Evolutionary conservation across 768 basidiomycete genomes (phyloP).

Genomic region (Ramaria rubella): DNA sequence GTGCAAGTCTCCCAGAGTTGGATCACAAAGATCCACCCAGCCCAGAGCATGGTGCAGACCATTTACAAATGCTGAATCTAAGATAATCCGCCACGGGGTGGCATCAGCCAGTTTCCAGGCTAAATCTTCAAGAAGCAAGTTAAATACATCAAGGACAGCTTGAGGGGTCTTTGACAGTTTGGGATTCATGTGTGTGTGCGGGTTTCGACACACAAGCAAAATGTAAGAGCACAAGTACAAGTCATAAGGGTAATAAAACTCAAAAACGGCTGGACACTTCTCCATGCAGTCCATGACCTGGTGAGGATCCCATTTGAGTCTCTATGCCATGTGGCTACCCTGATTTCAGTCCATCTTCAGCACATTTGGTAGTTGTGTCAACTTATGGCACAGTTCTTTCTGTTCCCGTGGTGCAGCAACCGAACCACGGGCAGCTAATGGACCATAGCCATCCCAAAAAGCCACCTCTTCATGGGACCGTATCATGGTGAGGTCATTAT

Average conservation of each 20-base stretch:
- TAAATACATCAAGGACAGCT: slow-evolving; percentile 13
- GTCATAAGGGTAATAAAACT: slow-evolving; percentile 13
- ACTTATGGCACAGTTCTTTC: slow-evolving; percentile 17
- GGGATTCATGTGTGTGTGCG: slow-evolving; percentile 12
- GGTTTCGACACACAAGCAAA: slow-evolving; percentile 13
- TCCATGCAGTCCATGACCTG: neutral
- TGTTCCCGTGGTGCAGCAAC: slow-evolving; percentile 15
- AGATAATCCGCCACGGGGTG: slow-evolving; percentile 22
- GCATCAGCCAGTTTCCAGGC: slow-evolving; percentile 25
- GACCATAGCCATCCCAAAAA: slow-evolving; percentile 17
- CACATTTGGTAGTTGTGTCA: neutral
- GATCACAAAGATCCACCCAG: slow-evolving; percentile 14
- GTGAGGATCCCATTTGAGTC: slow-evolving; percentile 13
- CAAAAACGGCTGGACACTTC: neutral
- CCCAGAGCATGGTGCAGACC: slow-evolving; percentile 14
- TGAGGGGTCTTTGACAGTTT: slow-evolving; percentile 11
- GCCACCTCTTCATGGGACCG: slow-evolving; percentile 6
- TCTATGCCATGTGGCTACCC: slow-evolving; percentile 18
- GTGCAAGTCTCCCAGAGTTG: slow-evolving; percentile 15
- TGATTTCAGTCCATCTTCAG: neutral
- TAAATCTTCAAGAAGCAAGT: slow-evolving; percentile 13
- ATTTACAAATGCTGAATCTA: slow-evolving; percentile 21
- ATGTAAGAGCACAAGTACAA: slow-evolving; percentile 10
- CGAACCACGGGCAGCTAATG: slow-evolving; percentile 16
- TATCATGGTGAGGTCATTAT: slow-evolving; percentile 2